A percentile compares a stretch with the other conserved stretches of the same genome.
These are phyloP conservation scores for Pelargonium cotyledonis DNA, from an alignment of 441 rosid genomes.

Conservation along the genomic window DNA sequence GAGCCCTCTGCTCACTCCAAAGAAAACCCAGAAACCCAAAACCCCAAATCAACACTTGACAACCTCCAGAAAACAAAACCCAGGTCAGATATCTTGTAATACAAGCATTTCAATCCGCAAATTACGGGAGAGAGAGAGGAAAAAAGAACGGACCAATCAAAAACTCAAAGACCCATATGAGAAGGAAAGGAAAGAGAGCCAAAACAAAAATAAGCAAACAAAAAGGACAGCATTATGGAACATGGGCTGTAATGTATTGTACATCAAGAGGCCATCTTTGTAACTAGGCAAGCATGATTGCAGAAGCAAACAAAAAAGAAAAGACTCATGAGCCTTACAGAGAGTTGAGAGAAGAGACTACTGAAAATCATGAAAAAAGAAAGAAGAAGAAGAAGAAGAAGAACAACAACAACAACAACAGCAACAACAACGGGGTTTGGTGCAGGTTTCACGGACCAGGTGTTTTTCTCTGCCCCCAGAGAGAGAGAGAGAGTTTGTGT, in stretches of 20 bases:
- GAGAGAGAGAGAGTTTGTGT: constrained; percentile 14
- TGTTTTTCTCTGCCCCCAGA: constrained; percentile 6
- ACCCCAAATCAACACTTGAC: constrained; percentile 13
- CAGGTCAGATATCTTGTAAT: constrained; percentile 16
- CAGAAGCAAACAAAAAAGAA: constrained; percentile 17
- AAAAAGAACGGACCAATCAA: neutral
- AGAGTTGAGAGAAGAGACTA: neutral
- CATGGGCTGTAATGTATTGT: constrained; percentile 18
- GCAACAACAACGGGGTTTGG: neutral
- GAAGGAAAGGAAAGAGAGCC: constrained; percentile 9
- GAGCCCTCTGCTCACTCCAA: too few relatives aligned
- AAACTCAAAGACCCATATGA: constrained; percentile 16
- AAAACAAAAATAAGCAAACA: constrained; percentile 26
- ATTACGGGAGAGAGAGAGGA: constrained; percentile 4
- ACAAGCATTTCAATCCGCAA: constrained; percentile 14
- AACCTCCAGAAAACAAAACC: constrained; percentile 14
- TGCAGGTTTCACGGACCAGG: neutral
- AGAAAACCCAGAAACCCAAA: constrained; percentile 16
- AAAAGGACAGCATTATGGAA: constrained; percentile 20
- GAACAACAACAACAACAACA: too few relatives aligned
- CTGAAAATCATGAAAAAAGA: neutral
- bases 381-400: constrained; percentile 3
- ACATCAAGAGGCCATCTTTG: constrained; percentile 11
- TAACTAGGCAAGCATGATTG: constrained; percentile 12
- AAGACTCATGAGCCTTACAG: constrained; percentile 10